Percentiles rank a stretch among this genome's conserved stretches.
Evolutionary conservation across 306 rosid species (phyloP).

Genomic region (Medicago truncatula): DNA sequence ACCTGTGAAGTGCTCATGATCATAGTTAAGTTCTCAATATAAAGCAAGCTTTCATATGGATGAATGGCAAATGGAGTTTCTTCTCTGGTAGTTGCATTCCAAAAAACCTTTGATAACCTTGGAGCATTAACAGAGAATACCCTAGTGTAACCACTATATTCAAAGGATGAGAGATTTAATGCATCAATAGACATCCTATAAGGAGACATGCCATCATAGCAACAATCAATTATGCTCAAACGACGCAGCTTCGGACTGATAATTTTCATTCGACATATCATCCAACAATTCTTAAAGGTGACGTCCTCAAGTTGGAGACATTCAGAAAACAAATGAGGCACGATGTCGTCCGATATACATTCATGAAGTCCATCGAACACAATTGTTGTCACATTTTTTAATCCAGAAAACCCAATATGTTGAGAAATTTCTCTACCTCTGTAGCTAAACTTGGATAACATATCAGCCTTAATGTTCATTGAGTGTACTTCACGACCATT

Average conservation of each 20-base stretch:
- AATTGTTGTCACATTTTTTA: background rate
- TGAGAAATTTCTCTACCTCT: background rate
- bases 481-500: background rate
- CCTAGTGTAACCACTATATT: too few species aligned
- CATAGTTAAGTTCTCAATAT: background rate
- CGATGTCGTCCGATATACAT: background rate
- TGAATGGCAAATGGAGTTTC: background rate
- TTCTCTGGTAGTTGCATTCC: background rate
- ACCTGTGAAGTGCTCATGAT: background rate
- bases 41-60: background rate
- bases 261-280: background rate
- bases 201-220: background rate
- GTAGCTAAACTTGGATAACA: background rate
- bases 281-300: background rate
- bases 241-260: background rate
- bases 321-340: background rate
- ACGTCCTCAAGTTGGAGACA: conserved; percentile 8
- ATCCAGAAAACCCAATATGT: background rate
- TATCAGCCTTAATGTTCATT: background rate
- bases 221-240: background rate
- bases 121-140: background rate
- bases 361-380: background rate
- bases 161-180: background rate
- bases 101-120: background rate
- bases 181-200: background rate